Base-by-base conservation (phyloP, 768 basidiomycete species). In the Auriculariales sp. region DNA sequence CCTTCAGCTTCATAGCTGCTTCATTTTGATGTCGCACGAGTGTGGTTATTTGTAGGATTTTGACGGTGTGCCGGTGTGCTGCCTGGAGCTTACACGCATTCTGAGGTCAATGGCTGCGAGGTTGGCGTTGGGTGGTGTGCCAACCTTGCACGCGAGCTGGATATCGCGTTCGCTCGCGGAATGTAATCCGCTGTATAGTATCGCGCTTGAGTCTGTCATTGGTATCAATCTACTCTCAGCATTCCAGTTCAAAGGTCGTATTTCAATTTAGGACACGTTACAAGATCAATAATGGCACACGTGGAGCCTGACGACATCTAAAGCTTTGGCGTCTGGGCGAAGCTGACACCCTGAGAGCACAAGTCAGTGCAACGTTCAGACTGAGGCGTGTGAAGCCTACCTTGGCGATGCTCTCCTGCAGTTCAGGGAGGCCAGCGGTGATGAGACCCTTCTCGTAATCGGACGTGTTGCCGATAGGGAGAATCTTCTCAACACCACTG, bases 401-500 rank as follows among this genome's bases (percentile, higher is more conserved):
- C 58, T 64, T 68, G 31, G 75, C 66, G 58, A 94, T 91, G 68
- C 80, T 91, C 48, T 59, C 70, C 46, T 61, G 58, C 29, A 94
- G 73, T 63, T 97, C 93, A 11, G 85, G 81, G 49, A 97, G 61
- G 33, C 86, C 88, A 57, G 82, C 83, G 56, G 75, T 67, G 62
- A 99, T 63, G 50, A 98, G 80, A n/a, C 58, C 66, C 58, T 78
- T 64, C 73, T 99, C 94, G 48, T 68, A 75, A 1, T 72, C 71
- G 2, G 80, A 78, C 58, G 93, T 66, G 45, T 71, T 70, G 3
- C 93, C 94, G 34, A 98, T 73, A n/a, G 81, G 65, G 57, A 75
- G 66, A 61, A 99, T 90, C 68, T 79, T 88, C 57, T 74, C 73
- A 47, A 92, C 81, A 61, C 94, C 95, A 52, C 77, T 75, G 49